phyloP scores from a whole-genome alignment of 768 basidiomycete genomes.

The Pholiota conissans region DNA sequence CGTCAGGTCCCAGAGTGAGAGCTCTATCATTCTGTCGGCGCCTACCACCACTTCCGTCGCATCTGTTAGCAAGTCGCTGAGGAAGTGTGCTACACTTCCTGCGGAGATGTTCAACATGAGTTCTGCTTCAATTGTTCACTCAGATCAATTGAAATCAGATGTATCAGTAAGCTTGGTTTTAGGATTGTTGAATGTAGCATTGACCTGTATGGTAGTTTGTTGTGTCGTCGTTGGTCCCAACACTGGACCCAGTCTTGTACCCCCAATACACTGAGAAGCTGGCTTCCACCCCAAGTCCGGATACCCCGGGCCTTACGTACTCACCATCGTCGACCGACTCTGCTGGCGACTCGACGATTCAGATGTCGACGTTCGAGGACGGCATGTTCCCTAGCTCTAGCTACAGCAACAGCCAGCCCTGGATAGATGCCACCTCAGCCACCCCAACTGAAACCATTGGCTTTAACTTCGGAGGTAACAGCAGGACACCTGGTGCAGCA shows the following conservation, averaged over 20 bases:
- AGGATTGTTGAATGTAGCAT: neutral
- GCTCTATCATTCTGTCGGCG: conserved; percentile 17
- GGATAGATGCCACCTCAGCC: conserved; percentile 25
- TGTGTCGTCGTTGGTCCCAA: neutral
- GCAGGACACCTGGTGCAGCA: neutral
- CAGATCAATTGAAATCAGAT: neutral
- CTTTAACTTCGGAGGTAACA: neutral
- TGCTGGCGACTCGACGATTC: conserved; percentile 54
- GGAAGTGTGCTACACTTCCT: conserved; percentile 44
- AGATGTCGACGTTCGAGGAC: conserved; percentile 56
- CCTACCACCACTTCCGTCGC: neutral
- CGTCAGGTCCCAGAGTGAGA: conserved; percentile 53
- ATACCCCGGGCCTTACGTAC: conserved; percentile 57
- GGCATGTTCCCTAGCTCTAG: conserved; percentile 21
- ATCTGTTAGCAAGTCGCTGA: conserved; percentile 20
- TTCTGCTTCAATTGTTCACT: neutral
- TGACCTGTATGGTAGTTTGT: neutral
- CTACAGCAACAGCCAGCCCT: neutral
- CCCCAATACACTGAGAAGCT: neutral
- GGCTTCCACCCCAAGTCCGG: conserved; percentile 38
- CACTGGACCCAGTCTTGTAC: neutral
- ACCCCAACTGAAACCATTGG: neutral
- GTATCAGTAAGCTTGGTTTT: neutral
- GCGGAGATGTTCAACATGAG: neutral
- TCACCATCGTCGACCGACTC: conserved; percentile 62